Conservation (phyloP, 2,329 filamentous ascomycete species). For the Nannizzia gypsea region DNA sequence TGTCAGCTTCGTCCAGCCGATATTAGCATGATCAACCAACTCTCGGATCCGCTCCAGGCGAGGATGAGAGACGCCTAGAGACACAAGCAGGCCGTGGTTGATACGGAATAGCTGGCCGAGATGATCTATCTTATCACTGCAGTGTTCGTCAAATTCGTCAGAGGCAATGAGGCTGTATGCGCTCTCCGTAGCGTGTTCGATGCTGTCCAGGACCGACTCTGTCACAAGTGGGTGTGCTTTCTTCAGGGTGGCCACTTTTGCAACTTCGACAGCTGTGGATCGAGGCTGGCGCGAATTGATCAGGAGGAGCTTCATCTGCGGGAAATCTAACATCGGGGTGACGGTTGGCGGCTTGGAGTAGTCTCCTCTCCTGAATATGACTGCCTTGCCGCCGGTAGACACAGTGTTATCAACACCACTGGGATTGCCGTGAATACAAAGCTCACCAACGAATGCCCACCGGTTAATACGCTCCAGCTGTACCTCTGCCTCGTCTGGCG, state of each 20-base stretch:
- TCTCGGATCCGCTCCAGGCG: conserved; percentile 84
- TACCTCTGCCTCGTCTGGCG: conserved; percentile 69
- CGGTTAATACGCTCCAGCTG: conserved; percentile 93
- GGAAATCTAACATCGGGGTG: conserved; percentile 69
- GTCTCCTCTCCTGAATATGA: conserved; percentile 74
- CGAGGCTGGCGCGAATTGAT: conserved; percentile 83
- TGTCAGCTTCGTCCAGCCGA: conserved; percentile 96
- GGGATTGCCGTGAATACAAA: conserved; percentile 95
- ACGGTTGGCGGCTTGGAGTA: conserved; percentile 67
- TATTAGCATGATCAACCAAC: conserved; percentile 73
- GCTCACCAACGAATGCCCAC: conserved; percentile 94
- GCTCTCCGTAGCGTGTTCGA: conserved; percentile 53
- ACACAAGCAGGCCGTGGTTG: conserved; percentile 86
- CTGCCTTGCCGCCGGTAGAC: conserved; percentile 81
- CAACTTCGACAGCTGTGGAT: conserved; percentile 74
- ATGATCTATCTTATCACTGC: conserved; percentile 45
- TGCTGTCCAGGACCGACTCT: conserved; percentile 69
- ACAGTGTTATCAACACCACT: conserved; percentile 97
- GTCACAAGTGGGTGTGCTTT: conserved; percentile 63
- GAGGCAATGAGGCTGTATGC: conserved; percentile 45
- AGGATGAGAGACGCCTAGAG: conserved; percentile 87
- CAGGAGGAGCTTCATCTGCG: conserved; percentile 77
- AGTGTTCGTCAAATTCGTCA: conserved; percentile 52
- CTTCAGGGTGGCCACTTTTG: conserved; percentile 66
- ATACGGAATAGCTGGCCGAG: conserved; percentile 83